Evolutionary conservation across 2,329 filamentous ascomycete genomes (phyloP), one percentile per base, ranked within the genome.

Genomic region (Penicillium fuscoglaucum): DNA sequence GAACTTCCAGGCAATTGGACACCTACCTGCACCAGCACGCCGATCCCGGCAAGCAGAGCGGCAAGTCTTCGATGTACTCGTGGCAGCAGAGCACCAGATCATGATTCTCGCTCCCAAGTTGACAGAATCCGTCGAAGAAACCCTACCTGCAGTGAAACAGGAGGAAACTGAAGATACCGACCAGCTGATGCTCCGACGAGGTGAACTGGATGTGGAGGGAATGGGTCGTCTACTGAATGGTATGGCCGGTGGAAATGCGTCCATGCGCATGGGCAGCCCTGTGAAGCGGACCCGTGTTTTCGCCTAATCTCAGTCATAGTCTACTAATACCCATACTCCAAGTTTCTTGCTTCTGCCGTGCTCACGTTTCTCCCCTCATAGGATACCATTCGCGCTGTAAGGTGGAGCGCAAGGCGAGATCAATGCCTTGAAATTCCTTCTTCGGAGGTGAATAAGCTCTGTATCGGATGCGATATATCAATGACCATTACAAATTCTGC

Each of bases 321-420:
- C 72, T 71, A 72, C 70, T 59, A 68, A 74, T 72, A 72, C 70
- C 70, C 69, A 66, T 61, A 52, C 54, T 61, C 50, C 44, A 63
- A 58, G 43, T 39, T 40, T 45, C 54, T 44, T 43, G n/a, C 48
- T 33, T 48, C 13, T 53, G 40, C 33, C 19, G 17, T 58, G 24
- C 60, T 57, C 53, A 46, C 51, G 13, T 53, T 44, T 35, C 35
- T 46, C 39, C 37, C 35, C 40, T 52, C 40, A 50, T 62, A 61
- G 57, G 58, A 55, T 35, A 49, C 46, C 37, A 60, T 78, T 79
- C 78, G 78, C 78, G 74, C 76, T 76, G 78, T 73, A 77, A 80
- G 79, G 79, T 81, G 78, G 79, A 80, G 79, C 78, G 72, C 78
- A 78, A 80, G 78, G 78, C 76, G 78, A 80, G 79, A 68, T 73